phyloP scores from a whole-genome alignment of 202 grass and related monocot genomes.

The Setaria italica region DNA sequence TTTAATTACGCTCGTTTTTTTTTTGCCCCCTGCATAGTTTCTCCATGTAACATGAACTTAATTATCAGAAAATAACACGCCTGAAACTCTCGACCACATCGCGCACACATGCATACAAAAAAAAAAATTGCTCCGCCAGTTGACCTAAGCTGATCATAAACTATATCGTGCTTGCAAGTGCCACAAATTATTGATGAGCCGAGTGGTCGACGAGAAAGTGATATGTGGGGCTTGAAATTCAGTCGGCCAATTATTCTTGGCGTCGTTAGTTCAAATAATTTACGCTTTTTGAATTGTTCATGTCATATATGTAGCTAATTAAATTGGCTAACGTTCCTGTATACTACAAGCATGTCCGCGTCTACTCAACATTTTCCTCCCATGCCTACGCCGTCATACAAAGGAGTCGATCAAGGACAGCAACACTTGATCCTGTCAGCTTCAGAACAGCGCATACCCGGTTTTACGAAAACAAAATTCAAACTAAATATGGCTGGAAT shows the following conservation, averaged over 20 bases:
- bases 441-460: slow-evolving; percentile 21
- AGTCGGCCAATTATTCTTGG: neutral
- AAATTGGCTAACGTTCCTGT: neutral
- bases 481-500: neutral
- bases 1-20: too few species aligned
- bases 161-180: slow-evolving; percentile 37
- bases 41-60: neutral
- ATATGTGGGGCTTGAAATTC: neutral
- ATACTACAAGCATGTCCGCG: neutral
- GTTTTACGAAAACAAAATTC: too few species aligned
- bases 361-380: neutral
- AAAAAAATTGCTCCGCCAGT: neutral
- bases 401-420: neutral
- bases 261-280: slow-evolving; percentile 16
- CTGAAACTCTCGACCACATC: neutral
- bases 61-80: neutral
- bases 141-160: slow-evolving; percentile 42
- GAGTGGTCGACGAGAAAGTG: slow-evolving; percentile 31
- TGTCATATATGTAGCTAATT: neutral
- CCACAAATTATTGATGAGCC: slow-evolving; percentile 36
- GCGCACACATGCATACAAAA: neutral
- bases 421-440: slow-evolving; percentile 20
- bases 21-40: neutral
- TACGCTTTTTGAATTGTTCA: slow-evolving; percentile 9
- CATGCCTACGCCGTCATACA: neutral